Evolutionary conservation across 2,329 filamentous ascomycete genomes (phyloP).

Genomic region (Fusarium marasasianum): DNA sequence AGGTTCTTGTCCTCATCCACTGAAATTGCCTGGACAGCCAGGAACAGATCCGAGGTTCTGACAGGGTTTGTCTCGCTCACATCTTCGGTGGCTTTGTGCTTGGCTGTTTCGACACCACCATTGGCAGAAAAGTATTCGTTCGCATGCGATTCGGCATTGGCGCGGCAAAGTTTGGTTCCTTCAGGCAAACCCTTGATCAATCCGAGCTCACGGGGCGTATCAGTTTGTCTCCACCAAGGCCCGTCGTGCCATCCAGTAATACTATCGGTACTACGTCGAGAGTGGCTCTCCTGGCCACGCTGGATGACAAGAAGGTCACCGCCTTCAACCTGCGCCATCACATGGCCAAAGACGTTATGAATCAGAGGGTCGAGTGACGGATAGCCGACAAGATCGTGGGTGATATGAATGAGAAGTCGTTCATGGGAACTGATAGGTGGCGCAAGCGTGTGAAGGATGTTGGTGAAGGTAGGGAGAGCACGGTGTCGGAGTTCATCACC

Average conservation of each 20-base stretch:
- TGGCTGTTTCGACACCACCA: slow-evolving; percentile 83
- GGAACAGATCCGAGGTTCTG: slow-evolving; percentile 91
- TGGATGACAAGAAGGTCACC: slow-evolving; percentile 95
- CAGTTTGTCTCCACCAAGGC: slow-evolving; percentile 89
- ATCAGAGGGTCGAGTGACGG: slow-evolving; percentile 93
- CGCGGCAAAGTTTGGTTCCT: slow-evolving; percentile 90
- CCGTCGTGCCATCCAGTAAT: slow-evolving; percentile 87
- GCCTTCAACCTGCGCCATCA: slow-evolving; percentile 99
- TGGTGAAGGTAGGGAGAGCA: slow-evolving; percentile 93
- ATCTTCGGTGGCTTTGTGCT: slow-evolving; percentile 79
- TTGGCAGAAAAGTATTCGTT: slow-evolving; percentile 81
- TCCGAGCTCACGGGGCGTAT: slow-evolving; percentile 77
- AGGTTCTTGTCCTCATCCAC: slow-evolving; percentile 71
- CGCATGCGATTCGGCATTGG: slow-evolving; percentile 88
- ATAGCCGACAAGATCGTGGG: slow-evolving; percentile 94
- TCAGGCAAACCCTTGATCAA: slow-evolving; percentile 82
- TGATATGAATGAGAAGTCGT: slow-evolving; percentile 95
- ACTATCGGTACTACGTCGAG: slow-evolving; percentile 68
- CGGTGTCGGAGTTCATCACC: slow-evolving; percentile 87
- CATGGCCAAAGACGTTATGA: slow-evolving; percentile 88
- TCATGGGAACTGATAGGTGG: slow-evolving; percentile 97
- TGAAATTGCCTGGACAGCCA: slow-evolving; percentile 89
- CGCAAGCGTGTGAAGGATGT: slow-evolving; percentile 92
- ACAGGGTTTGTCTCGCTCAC: slow-evolving; percentile 88
- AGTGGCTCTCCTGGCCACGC: slow-evolving; percentile 85